Evolutionary conservation across 2,329 filamentous ascomycete species (phyloP).

Genomic region (Aspergillus awamori): DNA sequence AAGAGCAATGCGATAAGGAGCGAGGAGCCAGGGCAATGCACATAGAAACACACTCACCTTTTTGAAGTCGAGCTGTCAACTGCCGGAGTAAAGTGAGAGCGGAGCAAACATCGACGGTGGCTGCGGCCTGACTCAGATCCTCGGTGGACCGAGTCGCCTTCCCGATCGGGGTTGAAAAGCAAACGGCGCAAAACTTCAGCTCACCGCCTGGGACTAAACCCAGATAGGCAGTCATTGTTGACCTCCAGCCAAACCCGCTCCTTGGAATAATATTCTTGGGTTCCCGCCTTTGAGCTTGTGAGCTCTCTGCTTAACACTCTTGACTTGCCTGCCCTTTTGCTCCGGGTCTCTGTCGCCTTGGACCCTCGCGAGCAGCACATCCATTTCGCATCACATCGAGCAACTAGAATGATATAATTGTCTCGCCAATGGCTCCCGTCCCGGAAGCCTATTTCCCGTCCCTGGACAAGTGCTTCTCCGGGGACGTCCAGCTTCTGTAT

Average conservation of each 20-base stretch:
- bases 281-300: constrained; percentile 28
- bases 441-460: constrained; percentile 79
- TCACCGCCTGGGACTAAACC: constrained; percentile 41
- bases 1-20: background rate
- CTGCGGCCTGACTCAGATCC: constrained; percentile 1
- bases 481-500: constrained; percentile 78
- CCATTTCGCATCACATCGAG: constrained; percentile 17
- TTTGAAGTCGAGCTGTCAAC: background rate
- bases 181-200: constrained; percentile 25
- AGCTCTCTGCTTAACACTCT: constrained; percentile 18
- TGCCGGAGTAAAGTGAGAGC: background rate
- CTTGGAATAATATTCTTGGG: constrained; percentile 35
- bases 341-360: constrained; percentile 1
- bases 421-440: constrained; percentile 66
- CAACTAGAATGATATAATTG: constrained; percentile 46
- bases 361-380: constrained; percentile 10
- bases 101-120: background rate
- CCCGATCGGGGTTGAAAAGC: constrained; percentile 4
- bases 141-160: constrained; percentile 1
- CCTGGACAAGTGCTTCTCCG: constrained; percentile 80
- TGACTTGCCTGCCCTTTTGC: constrained; percentile 1
- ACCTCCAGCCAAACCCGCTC: constrained; percentile 31
- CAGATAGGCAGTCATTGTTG: constrained; percentile 43
- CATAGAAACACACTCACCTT: background rate
- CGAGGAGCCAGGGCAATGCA: background rate